Evolutionary conservation across 345 rosid species (phyloP).

Genomic region (Eucalyptus regnans): DNA sequence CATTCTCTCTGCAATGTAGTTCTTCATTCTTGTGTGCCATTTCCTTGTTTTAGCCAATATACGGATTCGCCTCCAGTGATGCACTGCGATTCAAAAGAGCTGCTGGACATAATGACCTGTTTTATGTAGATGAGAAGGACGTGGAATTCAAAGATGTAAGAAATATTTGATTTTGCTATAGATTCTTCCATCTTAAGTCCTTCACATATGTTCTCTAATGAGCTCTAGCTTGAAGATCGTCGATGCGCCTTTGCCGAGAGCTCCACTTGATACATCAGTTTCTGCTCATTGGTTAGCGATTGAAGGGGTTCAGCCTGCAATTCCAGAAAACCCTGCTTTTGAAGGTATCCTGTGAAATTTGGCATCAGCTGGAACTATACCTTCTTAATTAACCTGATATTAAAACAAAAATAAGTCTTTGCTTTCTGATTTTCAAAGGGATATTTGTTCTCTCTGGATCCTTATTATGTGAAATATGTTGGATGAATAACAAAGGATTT

Average conservation of each 20-base stretch:
- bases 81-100: slow-evolving; percentile 55
- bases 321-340: slow-evolving; percentile 54
- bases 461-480: not conserved
- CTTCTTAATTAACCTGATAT: not conserved
- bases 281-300: slow-evolving; percentile 73
- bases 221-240: slow-evolving; percentile 29
- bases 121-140: slow-evolving; percentile 61
- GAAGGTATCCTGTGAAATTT: slow-evolving; percentile 29
- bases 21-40: not conserved
- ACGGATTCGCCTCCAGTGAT: slow-evolving; percentile 52
- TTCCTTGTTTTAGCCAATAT: slow-evolving; percentile 39
- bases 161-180: not conserved
- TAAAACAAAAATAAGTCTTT: not conserved
- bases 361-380: not conserved
- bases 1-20: not conserved
- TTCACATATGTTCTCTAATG: not conserved
- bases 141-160: slow-evolving; percentile 69
- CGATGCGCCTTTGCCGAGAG: slow-evolving; percentile 50
- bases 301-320: slow-evolving; percentile 86
- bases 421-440: not conserved
- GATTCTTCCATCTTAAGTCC: not conserved
- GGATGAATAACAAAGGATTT: not conserved
- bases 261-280: slow-evolving; percentile 46
- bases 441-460: not conserved
- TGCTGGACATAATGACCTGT: slow-evolving; percentile 62